Base-by-base conservation (phyloP, 495 filamentous ascomycete species). In the Paragyromitra xinjiangensis region DNA sequence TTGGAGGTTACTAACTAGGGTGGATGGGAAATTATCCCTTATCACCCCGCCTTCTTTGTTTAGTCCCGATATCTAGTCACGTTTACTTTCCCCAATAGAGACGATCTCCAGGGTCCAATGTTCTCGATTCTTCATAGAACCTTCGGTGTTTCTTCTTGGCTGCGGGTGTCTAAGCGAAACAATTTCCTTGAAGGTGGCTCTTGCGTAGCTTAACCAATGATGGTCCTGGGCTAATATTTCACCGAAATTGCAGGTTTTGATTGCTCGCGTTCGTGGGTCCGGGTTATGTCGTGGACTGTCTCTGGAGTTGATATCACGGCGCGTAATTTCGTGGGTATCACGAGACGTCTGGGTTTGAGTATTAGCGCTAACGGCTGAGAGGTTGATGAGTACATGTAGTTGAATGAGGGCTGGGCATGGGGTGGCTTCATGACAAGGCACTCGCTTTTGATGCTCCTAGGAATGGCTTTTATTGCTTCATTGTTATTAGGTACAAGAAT, bases 41-140 rank as follows among this genome's bases (percentile, higher is more conserved):
- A 63, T 63, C 37, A 44, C 8, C 59, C 59, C 37, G 11, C 58
- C 58, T 61, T 40, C 59, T 16, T 63, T 63, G 11, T 3, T 44
- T 42, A 22, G 59, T 37, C 22, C 5, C 7, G 19, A 11, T 29
- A 19, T n/a, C 58, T n/a, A 22, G n/a, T 42, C 37, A 24, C 1
- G 29, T 39, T 6, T 6, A 7, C 53, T 56, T 56, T 56, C 53
- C 19, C 16, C 3, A 24, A 56, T 3, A 22, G 9, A 29, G 53
- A 9, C 24, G 53, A 29, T 29, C 11, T 3, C 8, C 11, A 26
- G 53, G 24, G 3, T 6, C 53, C 53, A 26, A 56, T 12, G 22
- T 22, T 24, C 53, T 22, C 24, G 53, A 56, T 56, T 56, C 19
- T 22, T 56, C 8, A 26, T 56, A 9, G 53, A 26, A 26, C 22